Evolutionary conservation across 2,329 filamentous ascomycete genomes (phyloP), one percentile per base, ranked within the genome.

Genomic region (Pseudogymnoascus sp.): DNA sequence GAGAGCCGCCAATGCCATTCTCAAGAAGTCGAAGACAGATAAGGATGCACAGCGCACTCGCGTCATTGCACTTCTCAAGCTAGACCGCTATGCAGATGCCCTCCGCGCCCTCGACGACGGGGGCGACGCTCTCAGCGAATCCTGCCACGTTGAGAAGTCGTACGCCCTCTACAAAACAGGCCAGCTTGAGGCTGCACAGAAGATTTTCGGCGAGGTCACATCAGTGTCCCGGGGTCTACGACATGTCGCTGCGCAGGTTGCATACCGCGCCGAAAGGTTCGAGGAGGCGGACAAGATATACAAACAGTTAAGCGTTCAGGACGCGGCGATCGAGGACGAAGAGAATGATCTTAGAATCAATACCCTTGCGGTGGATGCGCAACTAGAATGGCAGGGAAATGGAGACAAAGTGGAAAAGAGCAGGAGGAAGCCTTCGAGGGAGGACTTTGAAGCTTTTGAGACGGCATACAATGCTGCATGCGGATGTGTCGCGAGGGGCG

Each of bases 141-240:
- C 75, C 62, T 89, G 86, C 66, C 70, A 75, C 14, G 78, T 92
- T 43, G 90, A 92, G 73, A 86, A 86, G 71, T 84, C 88, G 2
- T 95, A 95, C 76, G 87, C 88, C n/a, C 80, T 92, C 18, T 95
- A 94, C 76, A 94, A 92, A 77, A 82, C 84, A 0, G 88, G 89
- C 22, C 80, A 85, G 65, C 80, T 90, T 1, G 77, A 81, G 18
- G 86, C 87, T 61, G 89, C 90, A 18, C 79, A 81, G 16, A 68
- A 74, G 14, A 66, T 76, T 9, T 66, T 66, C 9, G 35, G 14
- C 4, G 57, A 37, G 12, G 33, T 38, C 2, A 61, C 69, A 3
- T 67, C 75, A 64, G 66, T 61, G 6, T 38, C 57, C 18, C 68
- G 71, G 38, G 69, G 69, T 0, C 59, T 72, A 54, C 67, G 69